Conservation (phyloP, 1,284 basidiomycete species). For the Microbotryum silenes-acaulis region DNA sequence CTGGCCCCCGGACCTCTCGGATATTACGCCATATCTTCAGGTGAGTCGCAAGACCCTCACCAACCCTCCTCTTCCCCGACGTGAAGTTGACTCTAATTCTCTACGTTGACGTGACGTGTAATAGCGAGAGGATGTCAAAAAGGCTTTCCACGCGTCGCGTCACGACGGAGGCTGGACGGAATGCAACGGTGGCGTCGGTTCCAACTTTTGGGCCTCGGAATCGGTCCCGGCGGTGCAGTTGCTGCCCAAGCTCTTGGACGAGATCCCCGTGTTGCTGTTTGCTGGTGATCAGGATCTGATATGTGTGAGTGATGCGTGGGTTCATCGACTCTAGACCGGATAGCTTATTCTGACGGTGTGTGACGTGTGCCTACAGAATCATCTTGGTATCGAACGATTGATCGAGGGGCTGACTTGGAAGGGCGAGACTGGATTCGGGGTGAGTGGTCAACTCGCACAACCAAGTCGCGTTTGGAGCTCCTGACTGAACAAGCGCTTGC, state of each 20-base stretch:
- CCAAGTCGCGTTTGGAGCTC: constrained; percentile 1
- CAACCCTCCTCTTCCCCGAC: neutral
- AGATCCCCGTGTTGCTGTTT: constrained; percentile 77
- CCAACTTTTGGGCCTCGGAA: constrained; percentile 52
- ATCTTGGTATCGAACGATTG: constrained; percentile 79
- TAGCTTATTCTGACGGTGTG: neutral
- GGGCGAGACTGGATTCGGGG: constrained; percentile 73
- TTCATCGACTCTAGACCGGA: neutral
- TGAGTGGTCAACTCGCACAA: constrained; percentile 44
- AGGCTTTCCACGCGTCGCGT: constrained; percentile 69
- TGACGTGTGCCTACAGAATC: constrained; percentile 49
- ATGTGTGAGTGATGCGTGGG: constrained; percentile 46
- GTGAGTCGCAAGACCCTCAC: constrained; percentile 47
- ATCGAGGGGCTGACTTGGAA: constrained; percentile 78
- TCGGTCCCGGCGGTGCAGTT: constrained; percentile 68
- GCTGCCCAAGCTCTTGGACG: constrained; percentile 68
- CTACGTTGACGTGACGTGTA: neutral
- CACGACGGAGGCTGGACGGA: constrained; percentile 83
- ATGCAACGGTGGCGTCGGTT: constrained; percentile 65
- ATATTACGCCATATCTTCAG: constrained; percentile 69
- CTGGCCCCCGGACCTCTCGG: constrained; percentile 85
- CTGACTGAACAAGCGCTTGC: neutral
- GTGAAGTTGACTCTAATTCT: constrained; percentile 5
- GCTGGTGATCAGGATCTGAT: constrained; percentile 93
- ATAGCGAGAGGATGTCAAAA: constrained; percentile 69